Evolutionary conservation across 331 rosid species (phyloP).

Genomic region (Cydonia oblonga): DNA sequence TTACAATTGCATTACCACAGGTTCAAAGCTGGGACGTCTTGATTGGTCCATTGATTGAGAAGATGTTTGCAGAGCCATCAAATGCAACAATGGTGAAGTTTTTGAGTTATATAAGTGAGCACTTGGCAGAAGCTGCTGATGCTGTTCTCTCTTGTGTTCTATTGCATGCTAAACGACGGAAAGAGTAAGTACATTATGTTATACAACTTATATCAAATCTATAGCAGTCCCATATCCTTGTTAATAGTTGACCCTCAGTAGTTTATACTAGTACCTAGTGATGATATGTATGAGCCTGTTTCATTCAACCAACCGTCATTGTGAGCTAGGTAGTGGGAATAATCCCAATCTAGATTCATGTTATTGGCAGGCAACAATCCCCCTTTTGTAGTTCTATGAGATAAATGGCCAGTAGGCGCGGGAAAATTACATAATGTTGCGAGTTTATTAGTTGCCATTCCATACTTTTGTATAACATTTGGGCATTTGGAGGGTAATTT

Average conservation of each 20-base stretch:
- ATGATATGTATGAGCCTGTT: background rate
- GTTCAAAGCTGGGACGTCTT: slow-evolving; percentile 67
- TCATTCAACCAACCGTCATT: too few relatives aligned
- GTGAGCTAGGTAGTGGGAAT: too few relatives aligned
- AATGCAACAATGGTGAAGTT: slow-evolving; percentile 62
- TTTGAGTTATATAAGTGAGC: slow-evolving; percentile 61
- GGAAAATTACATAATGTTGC: too few relatives aligned
- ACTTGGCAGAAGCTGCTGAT: slow-evolving; percentile 60
- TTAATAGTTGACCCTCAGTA: background rate
- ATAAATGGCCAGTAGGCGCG: too few relatives aligned
- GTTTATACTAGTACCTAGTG: background rate
- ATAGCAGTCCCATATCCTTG: background rate
- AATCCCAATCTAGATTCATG: too few relatives aligned
- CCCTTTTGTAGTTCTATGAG: too few relatives aligned
- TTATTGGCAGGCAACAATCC: too few relatives aligned
- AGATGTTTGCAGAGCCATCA: slow-evolving; percentile 89
- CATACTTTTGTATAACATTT: too few relatives aligned
- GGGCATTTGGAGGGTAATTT: too few relatives aligned
- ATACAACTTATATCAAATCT: background rate
- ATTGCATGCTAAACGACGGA: slow-evolving; percentile 43
- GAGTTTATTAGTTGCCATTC: too few relatives aligned
- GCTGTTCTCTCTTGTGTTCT: slow-evolving; percentile 51
- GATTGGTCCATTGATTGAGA: slow-evolving; percentile 68
- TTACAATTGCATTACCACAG: slow-evolving; percentile 25
- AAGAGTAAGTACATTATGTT: slow-evolving; percentile 40